Conservation (phyloP, 2,329 filamentous ascomycete genomes). For the Calonectria henricotiae region DNA sequence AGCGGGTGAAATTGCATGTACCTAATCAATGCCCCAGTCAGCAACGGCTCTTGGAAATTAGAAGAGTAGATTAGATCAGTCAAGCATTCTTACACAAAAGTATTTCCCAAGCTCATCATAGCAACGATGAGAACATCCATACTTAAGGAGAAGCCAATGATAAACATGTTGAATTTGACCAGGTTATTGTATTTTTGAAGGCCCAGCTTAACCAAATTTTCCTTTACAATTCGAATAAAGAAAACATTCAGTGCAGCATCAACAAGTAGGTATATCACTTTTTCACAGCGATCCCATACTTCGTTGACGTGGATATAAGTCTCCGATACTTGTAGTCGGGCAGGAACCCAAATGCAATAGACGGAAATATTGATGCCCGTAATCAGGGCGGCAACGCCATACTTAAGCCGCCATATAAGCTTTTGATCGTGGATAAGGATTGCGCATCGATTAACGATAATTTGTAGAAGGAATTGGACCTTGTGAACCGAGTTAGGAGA, state of each 20-base stretch:
- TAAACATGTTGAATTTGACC: slow-evolving; percentile 53
- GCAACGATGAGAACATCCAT: slow-evolving; percentile 52
- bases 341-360: slow-evolving; percentile 67
- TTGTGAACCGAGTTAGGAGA: not conserved
- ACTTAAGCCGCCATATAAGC: slow-evolving; percentile 31
- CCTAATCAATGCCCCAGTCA: slow-evolving; percentile 29
- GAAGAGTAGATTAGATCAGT: not conserved
- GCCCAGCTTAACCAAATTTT: slow-evolving; percentile 63
- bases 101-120: slow-evolving; percentile 53
- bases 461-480: slow-evolving; percentile 35
- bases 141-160: slow-evolving; percentile 51
- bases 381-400: slow-evolving; percentile 53
- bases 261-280: slow-evolving; percentile 63
- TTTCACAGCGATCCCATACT: slow-evolving; percentile 66
- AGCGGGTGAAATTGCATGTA: slow-evolving; percentile 69
- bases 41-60: not conserved
- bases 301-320: slow-evolving; percentile 61
- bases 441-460: slow-evolving; percentile 44
- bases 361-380: slow-evolving; percentile 65
- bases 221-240: slow-evolving; percentile 62
- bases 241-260: slow-evolving; percentile 64
- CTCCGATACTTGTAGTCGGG: slow-evolving; percentile 59
- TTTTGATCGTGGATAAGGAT: slow-evolving; percentile 32
- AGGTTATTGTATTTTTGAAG: slow-evolving; percentile 59
- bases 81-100: slow-evolving; percentile 49